Evolutionary conservation across 768 basidiomycete genomes (phyloP).

Genomic region (Calocybe gangraenosa): DNA sequence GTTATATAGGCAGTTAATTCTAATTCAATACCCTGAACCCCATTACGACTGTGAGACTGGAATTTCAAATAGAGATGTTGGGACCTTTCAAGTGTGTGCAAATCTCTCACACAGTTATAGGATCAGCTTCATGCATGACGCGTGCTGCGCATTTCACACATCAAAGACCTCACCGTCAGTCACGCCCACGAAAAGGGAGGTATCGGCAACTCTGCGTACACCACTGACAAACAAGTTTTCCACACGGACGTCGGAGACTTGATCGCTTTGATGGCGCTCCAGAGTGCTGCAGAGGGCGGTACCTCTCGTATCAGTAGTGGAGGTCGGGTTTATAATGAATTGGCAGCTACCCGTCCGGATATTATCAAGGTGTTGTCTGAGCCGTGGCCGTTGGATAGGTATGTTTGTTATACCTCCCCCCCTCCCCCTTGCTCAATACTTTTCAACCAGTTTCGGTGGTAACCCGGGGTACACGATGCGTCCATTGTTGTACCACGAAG

Average conservation of each 20-base stretch:
- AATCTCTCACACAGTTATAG: no score
- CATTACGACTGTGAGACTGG: background rate
- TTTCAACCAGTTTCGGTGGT: slow-evolving; percentile 39
- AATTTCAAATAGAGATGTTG: no score
- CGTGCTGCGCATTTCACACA: slow-evolving; percentile 39
- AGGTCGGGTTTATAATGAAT: slow-evolving; percentile 40
- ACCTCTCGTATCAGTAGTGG: slow-evolving; percentile 41
- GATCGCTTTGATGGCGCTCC: slow-evolving; percentile 39
- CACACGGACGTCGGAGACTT: slow-evolving; percentile 45
- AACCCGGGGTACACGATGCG: slow-evolving; percentile 31
- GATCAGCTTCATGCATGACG: no score
- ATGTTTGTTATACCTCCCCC: slow-evolving; percentile 1
- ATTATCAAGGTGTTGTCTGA: slow-evolving; percentile 35
- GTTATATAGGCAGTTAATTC: no score
- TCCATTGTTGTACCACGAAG: slow-evolving; percentile 36
- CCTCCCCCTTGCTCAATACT: no score
- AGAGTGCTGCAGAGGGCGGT: slow-evolving; percentile 39
- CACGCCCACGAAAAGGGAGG: slow-evolving; percentile 37
- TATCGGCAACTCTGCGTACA: slow-evolving; percentile 42
- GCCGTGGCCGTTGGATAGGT: slow-evolving; percentile 43
- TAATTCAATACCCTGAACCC: background rate
- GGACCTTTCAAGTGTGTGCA: no score
- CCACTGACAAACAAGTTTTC: slow-evolving; percentile 46
- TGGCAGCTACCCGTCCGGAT: slow-evolving; percentile 42
- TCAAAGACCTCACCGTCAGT: slow-evolving; percentile 41